Conservation (phyloP, 2,329 filamentous ascomycete genomes). For the Xylaria sp. region DNA sequence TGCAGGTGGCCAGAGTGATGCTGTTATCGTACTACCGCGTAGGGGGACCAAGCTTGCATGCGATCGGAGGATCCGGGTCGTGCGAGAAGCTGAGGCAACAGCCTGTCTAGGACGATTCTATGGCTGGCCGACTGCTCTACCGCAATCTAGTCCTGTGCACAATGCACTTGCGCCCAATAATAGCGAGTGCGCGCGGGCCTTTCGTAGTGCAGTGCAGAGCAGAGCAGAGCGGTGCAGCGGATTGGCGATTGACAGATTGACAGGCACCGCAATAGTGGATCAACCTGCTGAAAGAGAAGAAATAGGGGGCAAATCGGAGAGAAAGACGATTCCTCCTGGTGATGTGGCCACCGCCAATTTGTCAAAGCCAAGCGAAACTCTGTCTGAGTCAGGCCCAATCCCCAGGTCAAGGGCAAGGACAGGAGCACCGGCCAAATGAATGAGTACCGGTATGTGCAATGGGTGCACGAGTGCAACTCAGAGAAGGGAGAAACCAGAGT, state of each 20-base stretch:
- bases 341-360: slow-evolving; percentile 50
- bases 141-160: slow-evolving; percentile 9
- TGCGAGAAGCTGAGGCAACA: slow-evolving; percentile 29
- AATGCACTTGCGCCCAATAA: slow-evolving; percentile 34
- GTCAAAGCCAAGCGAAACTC: slow-evolving; percentile 49
- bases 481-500: slow-evolving; percentile 12
- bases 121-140: slow-evolving; percentile 18
- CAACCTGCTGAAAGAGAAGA: slow-evolving; percentile 40
- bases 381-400: slow-evolving; percentile 48
- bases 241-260: slow-evolving; percentile 24
- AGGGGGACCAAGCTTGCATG: slow-evolving; percentile 24
- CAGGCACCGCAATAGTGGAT: slow-evolving; percentile 37
- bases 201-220: slow-evolving; percentile 17
- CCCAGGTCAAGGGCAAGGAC: slow-evolving; percentile 41
- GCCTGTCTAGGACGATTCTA: slow-evolving; percentile 3
- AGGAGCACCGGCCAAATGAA: slow-evolving; percentile 34
- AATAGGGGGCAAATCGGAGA: slow-evolving; percentile 38
- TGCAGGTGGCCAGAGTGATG: slow-evolving; percentile 19
- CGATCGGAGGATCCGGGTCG: slow-evolving; percentile 35
- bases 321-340: slow-evolving; percentile 42
- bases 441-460: too few relatives aligned
- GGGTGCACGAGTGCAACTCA: slow-evolving; percentile 24
- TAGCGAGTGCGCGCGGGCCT: slow-evolving; percentile 18
- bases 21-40: neutral
- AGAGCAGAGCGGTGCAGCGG: slow-evolving; percentile 5